Base-by-base conservation (phyloP, 2,329 filamentous ascomycete species). In the Trichoderma brevicompactum region DNA sequence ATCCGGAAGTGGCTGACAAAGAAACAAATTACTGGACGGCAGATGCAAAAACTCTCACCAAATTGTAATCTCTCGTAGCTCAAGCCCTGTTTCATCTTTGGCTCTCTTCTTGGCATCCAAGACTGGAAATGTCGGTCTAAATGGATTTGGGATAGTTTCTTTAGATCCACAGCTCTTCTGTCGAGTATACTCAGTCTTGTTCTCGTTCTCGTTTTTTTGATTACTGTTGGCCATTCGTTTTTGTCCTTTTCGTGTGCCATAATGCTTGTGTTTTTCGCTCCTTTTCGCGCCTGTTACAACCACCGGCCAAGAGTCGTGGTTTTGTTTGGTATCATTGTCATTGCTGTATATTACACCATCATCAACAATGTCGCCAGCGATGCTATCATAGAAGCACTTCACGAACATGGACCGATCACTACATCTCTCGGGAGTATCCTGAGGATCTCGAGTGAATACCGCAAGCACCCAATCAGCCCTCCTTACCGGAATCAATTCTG, bases 401-500 rank as follows among this genome's bases (percentile, higher is more conserved):
- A 62, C 13, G 28, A 41, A 2, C 12, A 52, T 2, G 19, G 17
- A 9, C 19, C 28, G 12, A 7, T 23, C 28, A 55, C 55, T 32
- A 15, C 13, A 38, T 34, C 34, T 32, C 50, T 55, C 32, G 43
- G 9, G n/a, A 55, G 58, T 8, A 70, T 67, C 28, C 23, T 55
- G 7, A 54, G 15, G 10, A 63, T n/a, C 28, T 53, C 64, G 3
- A 41, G 66, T 9, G 70, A 73, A 43, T 74, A 76, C 32, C 67
- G 69, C 50, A 72, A 75, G 15, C 73, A 71, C 12, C 74, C 74
- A 0, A 68, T 77, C n/a, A 53, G 55, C 0, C 64, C 70, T n/a
- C 70, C 75, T 0, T 76, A 74, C 53, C 75, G 72, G 10, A 68
- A 71, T 4, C 67, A 72, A 2, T 78, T 77, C 60, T 75, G 75